These are phyloP conservation scores for Psidium guajava DNA, from an alignment of 345 rosid species.

Conservation along the genomic window DNA sequence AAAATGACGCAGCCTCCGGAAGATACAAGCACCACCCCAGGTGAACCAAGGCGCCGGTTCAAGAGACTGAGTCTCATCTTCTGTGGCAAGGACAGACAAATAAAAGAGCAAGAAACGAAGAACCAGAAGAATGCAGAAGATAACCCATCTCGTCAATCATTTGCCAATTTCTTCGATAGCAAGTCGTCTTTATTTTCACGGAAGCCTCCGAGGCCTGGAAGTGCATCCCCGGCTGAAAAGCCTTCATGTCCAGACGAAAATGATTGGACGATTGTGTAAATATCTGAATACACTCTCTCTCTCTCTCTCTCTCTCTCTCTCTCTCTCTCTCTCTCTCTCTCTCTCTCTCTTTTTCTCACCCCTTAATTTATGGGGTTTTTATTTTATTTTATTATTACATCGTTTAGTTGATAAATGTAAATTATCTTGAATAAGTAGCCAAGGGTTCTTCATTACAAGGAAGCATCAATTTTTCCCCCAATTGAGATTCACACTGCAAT, in stretches of 20 bases:
- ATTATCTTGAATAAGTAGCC: background rate
- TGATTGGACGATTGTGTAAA: slow-evolving; percentile 54
- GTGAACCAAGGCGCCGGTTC: slow-evolving; percentile 49
- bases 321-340: no score
- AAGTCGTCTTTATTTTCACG: slow-evolving; percentile 72
- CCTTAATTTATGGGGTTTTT: background rate
- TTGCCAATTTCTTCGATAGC: slow-evolving; percentile 68
- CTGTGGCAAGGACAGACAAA: slow-evolving; percentile 47
- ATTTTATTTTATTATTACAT: background rate
- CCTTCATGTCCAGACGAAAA: slow-evolving; percentile 21
- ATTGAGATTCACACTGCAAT: background rate
- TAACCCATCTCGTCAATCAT: slow-evolving; percentile 44
- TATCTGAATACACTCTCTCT: background rate
- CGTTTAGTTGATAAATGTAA: background rate
- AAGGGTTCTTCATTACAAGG: background rate
- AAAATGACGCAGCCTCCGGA: slow-evolving; percentile 33
- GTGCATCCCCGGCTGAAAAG: slow-evolving; percentile 10
- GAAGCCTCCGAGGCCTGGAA: slow-evolving; percentile 59
- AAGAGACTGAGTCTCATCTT: slow-evolving; percentile 61
- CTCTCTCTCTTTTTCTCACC: no score
- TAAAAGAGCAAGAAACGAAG: slow-evolving; percentile 26
- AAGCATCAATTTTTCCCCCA: background rate
- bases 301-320: no score
- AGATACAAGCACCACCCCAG: slow-evolving; percentile 9
- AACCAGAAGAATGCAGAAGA: slow-evolving; percentile 32